Conservation (phyloP, 2,329 filamentous ascomycete genomes). For the Anthostomella pinea region DNA sequence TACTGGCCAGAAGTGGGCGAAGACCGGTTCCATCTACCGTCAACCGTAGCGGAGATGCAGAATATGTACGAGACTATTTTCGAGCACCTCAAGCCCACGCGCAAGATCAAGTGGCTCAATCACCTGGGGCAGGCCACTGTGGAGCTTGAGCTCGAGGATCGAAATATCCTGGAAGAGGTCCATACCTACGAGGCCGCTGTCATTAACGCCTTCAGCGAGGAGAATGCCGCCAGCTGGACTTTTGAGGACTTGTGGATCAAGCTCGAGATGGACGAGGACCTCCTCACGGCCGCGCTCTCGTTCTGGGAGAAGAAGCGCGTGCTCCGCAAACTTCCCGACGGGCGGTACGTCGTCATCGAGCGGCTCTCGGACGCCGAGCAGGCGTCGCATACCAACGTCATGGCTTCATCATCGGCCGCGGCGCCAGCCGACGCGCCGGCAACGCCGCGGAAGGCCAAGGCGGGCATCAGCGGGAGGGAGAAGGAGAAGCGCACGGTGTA, state of each 20-base stretch:
- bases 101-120: constrained; percentile 86
- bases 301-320: constrained; percentile 73
- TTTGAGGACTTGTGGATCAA: constrained; percentile 51
- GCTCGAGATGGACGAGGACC: constrained; percentile 71
- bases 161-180: constrained; percentile 68
- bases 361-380: constrained; percentile 45
- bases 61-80: constrained; percentile 72
- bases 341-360: constrained; percentile 68
- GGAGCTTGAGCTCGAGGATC: constrained; percentile 79
- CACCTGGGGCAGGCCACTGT: constrained; percentile 77
- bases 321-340: constrained; percentile 53
- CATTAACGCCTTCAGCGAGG: constrained; percentile 69
- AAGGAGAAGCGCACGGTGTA: constrained; percentile 64
- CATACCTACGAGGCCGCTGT: constrained; percentile 84
- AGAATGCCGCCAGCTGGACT: constrained; percentile 37
- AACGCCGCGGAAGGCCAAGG: constrained; percentile 47
- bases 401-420: constrained; percentile 17
- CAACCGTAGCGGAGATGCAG: constrained; percentile 58
- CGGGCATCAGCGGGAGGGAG: constrained; percentile 61
- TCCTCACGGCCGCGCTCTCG: constrained; percentile 62
- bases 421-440: constrained; percentile 29
- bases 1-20: constrained; percentile 86
- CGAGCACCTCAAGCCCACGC: constrained; percentile 73
- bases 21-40: constrained; percentile 65
- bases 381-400: constrained; percentile 18